These are phyloP conservation scores for Aspergillus taichungensis DNA, from an alignment of 495 filamentous ascomycete genomes.

Conservation along the genomic window DNA sequence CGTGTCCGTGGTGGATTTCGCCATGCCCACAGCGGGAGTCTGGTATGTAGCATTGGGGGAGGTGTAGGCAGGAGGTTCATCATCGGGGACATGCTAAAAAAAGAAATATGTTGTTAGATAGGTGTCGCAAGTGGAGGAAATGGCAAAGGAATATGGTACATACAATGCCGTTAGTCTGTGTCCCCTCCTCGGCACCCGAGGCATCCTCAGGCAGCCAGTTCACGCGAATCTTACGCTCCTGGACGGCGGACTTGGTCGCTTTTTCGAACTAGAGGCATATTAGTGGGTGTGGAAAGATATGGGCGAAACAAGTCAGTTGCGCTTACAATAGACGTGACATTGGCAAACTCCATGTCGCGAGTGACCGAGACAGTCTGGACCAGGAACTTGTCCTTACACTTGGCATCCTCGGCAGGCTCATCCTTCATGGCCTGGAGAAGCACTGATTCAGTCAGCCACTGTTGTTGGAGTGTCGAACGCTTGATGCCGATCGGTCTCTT, in stretches of 20 bases:
- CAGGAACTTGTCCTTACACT: conserved; percentile 96
- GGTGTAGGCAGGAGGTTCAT: conserved; percentile 47
- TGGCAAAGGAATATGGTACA: conserved; percentile 9
- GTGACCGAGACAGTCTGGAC: conserved; percentile 88
- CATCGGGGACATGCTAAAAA: conserved; percentile 21
- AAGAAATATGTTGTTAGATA: neutral
- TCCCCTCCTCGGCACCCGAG: conserved; percentile 27
- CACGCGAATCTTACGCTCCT: conserved; percentile 97
- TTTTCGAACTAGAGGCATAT: conserved; percentile 49
- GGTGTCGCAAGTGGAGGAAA: neutral
- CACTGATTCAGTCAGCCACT: conserved; percentile 42
- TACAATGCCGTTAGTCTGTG: conserved; percentile 39
- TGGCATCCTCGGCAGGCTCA: conserved; percentile 74
- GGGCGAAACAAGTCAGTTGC: neutral
- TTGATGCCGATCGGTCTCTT: conserved; percentile 18
- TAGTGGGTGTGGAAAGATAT: conserved; percentile 4
- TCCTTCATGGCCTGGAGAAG: conserved; percentile 96
- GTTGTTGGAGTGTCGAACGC: neutral
- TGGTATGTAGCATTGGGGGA: conserved; percentile 46
- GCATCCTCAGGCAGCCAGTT: conserved; percentile 56
- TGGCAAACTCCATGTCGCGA: conserved; percentile 71
- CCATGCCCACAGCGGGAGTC: conserved; percentile 37
- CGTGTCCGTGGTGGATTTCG: conserved; percentile 19
- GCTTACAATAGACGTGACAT: conserved; percentile 71
- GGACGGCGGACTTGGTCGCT: conserved; percentile 63